Evolutionary conservation across 257 asterid species (phyloP), one percentile per base, ranked within the genome.

Genomic region (Oldenlandia corymbosa): DNA sequence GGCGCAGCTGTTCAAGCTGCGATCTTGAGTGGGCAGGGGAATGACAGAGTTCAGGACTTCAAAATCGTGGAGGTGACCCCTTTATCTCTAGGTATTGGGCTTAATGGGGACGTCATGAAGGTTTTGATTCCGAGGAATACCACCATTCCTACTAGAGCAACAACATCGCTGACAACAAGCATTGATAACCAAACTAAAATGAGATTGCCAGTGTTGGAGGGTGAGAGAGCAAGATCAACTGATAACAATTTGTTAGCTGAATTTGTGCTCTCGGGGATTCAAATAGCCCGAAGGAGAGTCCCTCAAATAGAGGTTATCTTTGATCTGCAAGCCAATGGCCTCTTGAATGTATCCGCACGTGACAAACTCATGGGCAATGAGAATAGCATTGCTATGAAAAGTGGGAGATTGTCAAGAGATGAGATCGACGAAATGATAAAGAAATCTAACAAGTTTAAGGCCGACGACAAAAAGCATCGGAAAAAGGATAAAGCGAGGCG

Each of bases 1-100:
- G 59, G 59, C 1, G 59, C 59, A 53, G 59, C 59, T 20, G 31
- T 53, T 27, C 59, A 53, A 4, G 59, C 59, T 2, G 59, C 59
- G 5, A 53, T 26, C 59, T 53, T 53, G 59, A 53, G 59, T 11
- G 59, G 59, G 3, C 10, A 30, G 39, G 11, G 16, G 17, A 17
- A 53, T 27, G 2, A 34, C 6, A 34, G 9, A 34, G 39, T 34
- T 34, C 4, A 34, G 39, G 39, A 34, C 39, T 9, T 34, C 39
- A n/a, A n/a, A n/a, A n/a, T n/a, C n/a, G n/a, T n/a, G n/a, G n/a
- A n/a, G n/a, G n/a, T n/a, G n/a, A n/a, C n/a, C n/a, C n/a, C n/a
- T n/a, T n/a, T n/a, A n/a, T n/a, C n/a, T n/a, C n/a, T n/a, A n/a
- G n/a, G n/a, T n/a, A n/a, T n/a, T n/a, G n/a, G n/a, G n/a, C n/a